Evolutionary conservation across 2,329 filamentous ascomycete species (phyloP), one percentile per base, ranked within the genome.

Genomic region (Thermothelomyces thermophilus): DNA sequence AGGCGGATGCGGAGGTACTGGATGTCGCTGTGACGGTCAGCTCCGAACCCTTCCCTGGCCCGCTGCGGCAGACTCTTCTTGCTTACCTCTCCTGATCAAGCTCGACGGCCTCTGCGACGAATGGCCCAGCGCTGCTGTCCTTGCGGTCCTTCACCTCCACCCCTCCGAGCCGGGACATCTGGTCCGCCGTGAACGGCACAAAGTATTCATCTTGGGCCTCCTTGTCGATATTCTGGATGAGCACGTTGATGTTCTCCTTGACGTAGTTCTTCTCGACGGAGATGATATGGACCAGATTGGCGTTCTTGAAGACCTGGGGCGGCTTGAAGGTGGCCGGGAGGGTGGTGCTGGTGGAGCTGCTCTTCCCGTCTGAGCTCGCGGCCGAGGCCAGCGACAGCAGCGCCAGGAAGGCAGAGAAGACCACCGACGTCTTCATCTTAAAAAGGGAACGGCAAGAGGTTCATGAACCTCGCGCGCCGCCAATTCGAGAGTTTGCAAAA

Each of bases 61-160:
- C 31, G 13, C 28, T 17, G n/a, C 9, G 16, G 3, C 6, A 2
- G 16, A 6, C 35, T 22, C 13, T 16, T 58, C 65, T 56, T 16
- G 58, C 65, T 56, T 65, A 79, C 76, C 73, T 87, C 68, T 80
- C 64, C 19, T 73, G 61, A 55, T 85, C 76, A 58, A 79, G 76
- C 60, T 84, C 84, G 14, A 87, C 82, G 46, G 79, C 71, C 58
- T 87, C 83, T 36, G 84, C 82, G 42, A 71, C 68, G 67, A 96
- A 95, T 30, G 78, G 74, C 11, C 77, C 79, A 58, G 80, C 76
- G 46, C 75, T 77, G 31, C 79, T 69, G 57, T 90, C 80, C 70
- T 95, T 95, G 76, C 90, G 93, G 68, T 97, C 89, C 73, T 86
- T 88, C 47, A 90, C 93, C 71, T 97, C 90, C 51, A 98, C 72